Evolutionary conservation across 1,284 basidiomycete genomes (phyloP), one percentile per base, ranked within the genome.

Genomic region (Salmacisia buchloeana): DNA sequence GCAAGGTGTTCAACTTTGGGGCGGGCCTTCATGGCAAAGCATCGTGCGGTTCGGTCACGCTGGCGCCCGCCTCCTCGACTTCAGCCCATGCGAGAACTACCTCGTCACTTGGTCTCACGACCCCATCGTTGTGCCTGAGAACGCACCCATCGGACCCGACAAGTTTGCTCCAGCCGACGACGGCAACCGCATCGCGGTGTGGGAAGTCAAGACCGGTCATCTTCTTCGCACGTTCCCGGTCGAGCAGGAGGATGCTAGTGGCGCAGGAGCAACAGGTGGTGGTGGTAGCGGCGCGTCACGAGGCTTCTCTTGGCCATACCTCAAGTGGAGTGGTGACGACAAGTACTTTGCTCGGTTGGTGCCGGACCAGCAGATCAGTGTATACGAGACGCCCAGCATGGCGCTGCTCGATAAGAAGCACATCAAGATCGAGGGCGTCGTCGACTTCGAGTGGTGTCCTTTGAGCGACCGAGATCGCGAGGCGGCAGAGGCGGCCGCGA

Each of bases 361-460:
- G 34, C 88, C 90, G 31, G 92, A 92, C 34, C 87, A 91, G 79
- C 90, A 91, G 82, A 97, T 99, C 82, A 93, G 92, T 77, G 88
- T 98, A 57, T 94, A 98, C 82, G 92, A 97, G 82, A 86, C 94
- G 62, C 96, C 96, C 13, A 85, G 86, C 65, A 97, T 99, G 93
- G 88, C 88, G 74, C 84, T 98, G 60, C 86, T 97, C 66, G 94
- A 92, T 74, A 97, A 97, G 83, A 99, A 97, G 84, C 92, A 89
- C 73, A 84, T 98, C 82, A 97, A 97, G 84, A 91, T 98, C 65
- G 94, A 98, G 75, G 96, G 94, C 27, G 94, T 99, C 38, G 85
- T 94, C 70, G 96, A 98, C 82, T 98, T 98, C 81, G 96, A 98
- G 82, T 99, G 96, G 96, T 93, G 92, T 76, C 96, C 96, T 35